Percentiles rank a stretch among this genome's conserved stretches.
Conservation (phyloP, 768 basidiomycete species). For the Paxillus involutus region DNA sequence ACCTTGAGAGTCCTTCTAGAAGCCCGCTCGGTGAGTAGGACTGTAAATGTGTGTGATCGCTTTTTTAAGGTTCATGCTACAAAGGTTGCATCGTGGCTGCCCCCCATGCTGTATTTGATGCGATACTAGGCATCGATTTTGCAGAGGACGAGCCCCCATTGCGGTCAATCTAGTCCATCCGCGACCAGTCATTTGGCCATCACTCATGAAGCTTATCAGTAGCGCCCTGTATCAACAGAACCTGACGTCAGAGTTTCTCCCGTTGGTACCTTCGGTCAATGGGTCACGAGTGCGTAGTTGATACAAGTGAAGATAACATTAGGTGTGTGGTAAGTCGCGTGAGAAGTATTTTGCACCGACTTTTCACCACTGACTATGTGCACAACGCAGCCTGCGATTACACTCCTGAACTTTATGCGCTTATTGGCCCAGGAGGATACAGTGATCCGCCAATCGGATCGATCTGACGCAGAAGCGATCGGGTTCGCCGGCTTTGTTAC, state of each 20-base stretch:
- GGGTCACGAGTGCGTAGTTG: conserved; percentile 28
- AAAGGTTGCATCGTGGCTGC: conserved; percentile 32
- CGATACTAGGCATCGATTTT: conserved; percentile 31
- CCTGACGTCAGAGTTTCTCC: conserved; percentile 19
- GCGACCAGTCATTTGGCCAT: conserved; percentile 25
- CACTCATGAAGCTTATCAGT: conserved; percentile 24
- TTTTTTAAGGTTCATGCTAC: neutral
- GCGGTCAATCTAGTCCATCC: no score
- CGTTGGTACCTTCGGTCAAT: conserved; percentile 34
- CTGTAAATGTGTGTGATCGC: neutral
- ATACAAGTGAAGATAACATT: conserved; percentile 22
- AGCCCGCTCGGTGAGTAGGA: conserved; percentile 23
- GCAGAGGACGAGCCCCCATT: conserved; percentile 21
- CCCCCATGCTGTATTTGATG: conserved; percentile 24
- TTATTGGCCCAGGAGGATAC: conserved; percentile 18
- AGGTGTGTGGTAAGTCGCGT: conserved; percentile 29
- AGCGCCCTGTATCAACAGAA: conserved; percentile 11
- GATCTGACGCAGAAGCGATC: no score
- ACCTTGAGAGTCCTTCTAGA: conserved; percentile 30
- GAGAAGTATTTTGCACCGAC: conserved; percentile 37
- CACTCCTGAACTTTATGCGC: conserved; percentile 30
- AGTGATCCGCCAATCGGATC: neutral
- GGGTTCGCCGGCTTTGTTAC: no score
- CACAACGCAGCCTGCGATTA: conserved; percentile 34
- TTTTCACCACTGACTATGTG: conserved; percentile 25